These are phyloP conservation scores for Tolypocladium endophyticum DNA, from an alignment of 2,329 filamentous ascomycete species.

Conservation along the genomic window DNA sequence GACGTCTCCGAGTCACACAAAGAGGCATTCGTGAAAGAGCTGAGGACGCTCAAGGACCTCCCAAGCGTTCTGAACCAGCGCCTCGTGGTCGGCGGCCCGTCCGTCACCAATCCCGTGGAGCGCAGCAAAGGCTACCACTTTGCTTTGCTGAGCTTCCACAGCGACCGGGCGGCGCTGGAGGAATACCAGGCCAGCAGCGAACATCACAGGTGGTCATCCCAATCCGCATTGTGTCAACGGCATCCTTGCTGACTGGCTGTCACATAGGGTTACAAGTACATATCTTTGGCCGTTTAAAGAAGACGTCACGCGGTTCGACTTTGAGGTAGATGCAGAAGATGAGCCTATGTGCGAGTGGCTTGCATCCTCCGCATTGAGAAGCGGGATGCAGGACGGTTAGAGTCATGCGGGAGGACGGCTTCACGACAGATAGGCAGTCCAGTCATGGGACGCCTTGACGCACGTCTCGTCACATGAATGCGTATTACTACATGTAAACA, in stretches of 20 bases:
- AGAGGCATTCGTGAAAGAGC: conserved; percentile 31
- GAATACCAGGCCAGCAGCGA: conserved; percentile 42
- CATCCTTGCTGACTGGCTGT: background rate
- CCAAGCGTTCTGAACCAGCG: conserved; percentile 36
- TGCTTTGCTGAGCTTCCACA: conserved; percentile 40
- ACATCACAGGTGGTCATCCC: conserved; percentile 31
- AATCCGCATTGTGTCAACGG: no score
- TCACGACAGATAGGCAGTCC: background rate
- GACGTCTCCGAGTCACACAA: conserved; percentile 31
- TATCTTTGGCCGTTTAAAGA: conserved; percentile 43
- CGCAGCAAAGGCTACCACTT: conserved; percentile 42
- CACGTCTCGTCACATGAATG: background rate
- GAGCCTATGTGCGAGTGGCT: conserved; percentile 12
- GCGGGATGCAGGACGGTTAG: background rate
- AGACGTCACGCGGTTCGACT: conserved; percentile 42
- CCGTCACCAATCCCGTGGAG: conserved; percentile 39
- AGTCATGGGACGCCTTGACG: background rate
- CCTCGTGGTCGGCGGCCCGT: conserved; percentile 40
- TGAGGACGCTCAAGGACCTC: conserved; percentile 37
- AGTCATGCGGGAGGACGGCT: background rate
- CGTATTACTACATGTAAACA: background rate
- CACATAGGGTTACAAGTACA: conserved; percentile 34
- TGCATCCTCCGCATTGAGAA: background rate
- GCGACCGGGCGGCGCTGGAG: conserved; percentile 30
- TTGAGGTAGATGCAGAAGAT: conserved; percentile 34